Conservation (phyloP, 2,329 filamentous ascomycete genomes). For the Fusarium duplospermum region DNA sequence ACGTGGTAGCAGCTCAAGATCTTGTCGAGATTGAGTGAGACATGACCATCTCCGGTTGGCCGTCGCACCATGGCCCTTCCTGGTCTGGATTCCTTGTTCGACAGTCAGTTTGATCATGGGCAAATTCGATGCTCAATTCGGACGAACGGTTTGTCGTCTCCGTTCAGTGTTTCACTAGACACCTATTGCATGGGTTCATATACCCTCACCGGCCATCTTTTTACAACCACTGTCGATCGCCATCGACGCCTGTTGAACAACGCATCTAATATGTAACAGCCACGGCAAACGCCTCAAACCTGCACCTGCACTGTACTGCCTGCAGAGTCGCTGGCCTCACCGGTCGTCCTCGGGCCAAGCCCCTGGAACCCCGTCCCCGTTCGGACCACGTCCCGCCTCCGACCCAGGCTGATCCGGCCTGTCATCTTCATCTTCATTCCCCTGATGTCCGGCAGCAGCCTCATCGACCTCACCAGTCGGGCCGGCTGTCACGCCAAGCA, state of each 20-base stretch:
- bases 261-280: not conserved
- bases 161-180: not conserved
- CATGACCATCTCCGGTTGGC: slow-evolving; percentile 11
- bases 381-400: slow-evolving; percentile 9
- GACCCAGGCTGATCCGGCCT: not conserved
- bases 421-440: slow-evolving; percentile 12
- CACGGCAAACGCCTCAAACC: not conserved
- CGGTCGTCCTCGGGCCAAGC: slow-evolving; percentile 49
- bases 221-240: not conserved
- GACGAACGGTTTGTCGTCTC: not conserved
- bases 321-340: slow-evolving; percentile 15
- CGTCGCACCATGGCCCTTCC: slow-evolving; percentile 5
- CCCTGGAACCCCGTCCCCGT: slow-evolving; percentile 44
- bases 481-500: slow-evolving; percentile 27
- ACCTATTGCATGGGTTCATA: not conserved
- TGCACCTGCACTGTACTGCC: not conserved
- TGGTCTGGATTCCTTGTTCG: not conserved
- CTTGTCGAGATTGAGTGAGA: slow-evolving; percentile 15
- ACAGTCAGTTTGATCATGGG: not conserved
- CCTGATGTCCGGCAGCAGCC: slow-evolving; percentile 18
- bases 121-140: not conserved
- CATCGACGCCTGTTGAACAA: not conserved
- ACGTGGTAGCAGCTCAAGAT: slow-evolving; percentile 16
- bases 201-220: not conserved
- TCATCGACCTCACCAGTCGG: slow-evolving; percentile 28